Evolutionary conservation across 257 asterid species (phyloP), one percentile per base, ranked within the genome.

Genomic region (Forsythia suspensa): DNA sequence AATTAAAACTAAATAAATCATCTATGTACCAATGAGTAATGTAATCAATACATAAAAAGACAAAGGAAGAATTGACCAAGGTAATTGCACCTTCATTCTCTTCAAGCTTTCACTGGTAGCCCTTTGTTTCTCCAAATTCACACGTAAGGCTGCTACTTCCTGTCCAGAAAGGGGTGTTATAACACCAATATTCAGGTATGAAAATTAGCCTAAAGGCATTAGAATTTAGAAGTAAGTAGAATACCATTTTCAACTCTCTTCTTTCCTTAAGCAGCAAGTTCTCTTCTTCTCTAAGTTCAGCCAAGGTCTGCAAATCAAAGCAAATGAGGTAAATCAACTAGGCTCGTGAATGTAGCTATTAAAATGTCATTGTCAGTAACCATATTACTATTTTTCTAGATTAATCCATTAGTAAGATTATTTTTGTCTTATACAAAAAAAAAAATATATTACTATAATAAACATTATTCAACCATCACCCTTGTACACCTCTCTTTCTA

Each of bases 241-340:
- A 78, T 89, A 94, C 98, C 95, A 86, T 90, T 79, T 90, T 86
- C 86, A 90, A 61, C 72, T 80, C 91, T 73, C 87, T 86, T 85
- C 89, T 86, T 88, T 94, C 98, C 86, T 79, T 86, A 13, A 80
- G 80, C 70, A 94, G 85, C 55, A 81, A 20, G 70, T 38, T 78
- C 59, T 90, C 97, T 75, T 88, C 93, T 24, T 87, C 90, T 84
- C 75, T 90, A 46, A 94, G 94, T 80, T 94, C 91, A 11, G 90
- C 84, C 74, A 88, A 79, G 40, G 92, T 90, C 98, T 94, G 92
- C 36, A 73, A 76, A 78, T 16, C 52, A 66, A 20, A 37, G 40
- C 24, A 11, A n/a, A 59, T 39, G 29, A 68, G 9, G 13, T 38
- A 42, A 63, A 61, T 57, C 29, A 34, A 76, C 39, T 18, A 70